Evolutionary conservation across 176 grass and related monocot species (phyloP), one percentile per base, ranked within the genome.

Genomic region (Raddia distichophylla): DNA sequence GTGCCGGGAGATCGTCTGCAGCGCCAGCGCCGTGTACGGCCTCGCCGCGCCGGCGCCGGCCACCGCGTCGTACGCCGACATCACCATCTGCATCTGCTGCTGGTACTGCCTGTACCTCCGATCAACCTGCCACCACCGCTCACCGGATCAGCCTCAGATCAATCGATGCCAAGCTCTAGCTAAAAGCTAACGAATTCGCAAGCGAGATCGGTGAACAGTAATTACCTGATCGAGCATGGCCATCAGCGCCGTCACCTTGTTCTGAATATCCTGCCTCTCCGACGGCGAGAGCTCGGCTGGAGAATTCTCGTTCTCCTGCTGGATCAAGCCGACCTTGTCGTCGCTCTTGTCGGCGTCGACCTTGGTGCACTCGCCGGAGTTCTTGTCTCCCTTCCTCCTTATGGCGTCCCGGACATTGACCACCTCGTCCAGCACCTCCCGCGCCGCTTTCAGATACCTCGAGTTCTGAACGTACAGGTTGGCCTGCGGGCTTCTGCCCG

Each of bases 1-100:
- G 80, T 97, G 94, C 3, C 90, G 69, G 45, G 94, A 97, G 71
- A 97, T 97, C 32, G 94, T 97, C 85, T 97, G 91, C 62, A 97
- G 90, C 5, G 94, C 91, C 3, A 97, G 89, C 72, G 83, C 82
- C 33, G 94, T 97, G 85, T 97, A 97, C 33, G 94, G 91, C 77
- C 27, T 83, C 67, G 91, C 90, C 80, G 91, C 88, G 58, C 90
- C 85, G 43, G 80, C 56, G 70, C 94, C 91, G 2, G 90, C 89
- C 74, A 89, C 83, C 15, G 70, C 79, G 81, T 97, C 91, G 74
- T 94, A 97, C 0, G 89, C 87, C 17, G 94, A 90, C 80, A 85
- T 71, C 4, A 97, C 87, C 3, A 97, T 88, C 81, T 94, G 89
- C 91, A 97, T 97, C 44, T 94, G 91, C 34, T 94, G 89, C 64